phyloP scores from a whole-genome alignment of 169 alveolate species.

The Plasmodium gonderi region DNA sequence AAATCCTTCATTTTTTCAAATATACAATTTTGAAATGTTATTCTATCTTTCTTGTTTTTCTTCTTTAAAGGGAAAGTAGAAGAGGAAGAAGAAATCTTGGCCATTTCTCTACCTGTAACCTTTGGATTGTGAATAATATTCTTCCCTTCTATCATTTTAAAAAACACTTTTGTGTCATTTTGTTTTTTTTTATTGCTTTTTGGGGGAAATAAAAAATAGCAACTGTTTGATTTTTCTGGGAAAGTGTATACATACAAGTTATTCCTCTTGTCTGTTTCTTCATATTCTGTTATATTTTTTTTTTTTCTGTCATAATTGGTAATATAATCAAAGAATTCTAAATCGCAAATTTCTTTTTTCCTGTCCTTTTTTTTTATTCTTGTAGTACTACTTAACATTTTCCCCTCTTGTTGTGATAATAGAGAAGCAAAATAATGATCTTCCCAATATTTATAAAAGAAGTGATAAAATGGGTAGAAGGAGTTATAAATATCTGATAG shows the following conservation, averaged over 20 bases:
- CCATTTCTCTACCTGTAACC: not conserved
- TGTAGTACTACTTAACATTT: not conserved
- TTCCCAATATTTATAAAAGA: conserved; percentile 62
- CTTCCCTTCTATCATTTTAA: not conserved
- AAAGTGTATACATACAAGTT: not conserved
- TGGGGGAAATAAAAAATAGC: not conserved
- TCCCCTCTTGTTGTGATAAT: not conserved
- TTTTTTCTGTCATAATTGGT: not conserved
- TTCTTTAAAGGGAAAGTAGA: too few species aligned
- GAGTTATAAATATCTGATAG: conserved; percentile 59
- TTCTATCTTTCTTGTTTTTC: not conserved
- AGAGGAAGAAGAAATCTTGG: not conserved
- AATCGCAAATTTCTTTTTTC: conserved; percentile 11
- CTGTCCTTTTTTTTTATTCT: not conserved
- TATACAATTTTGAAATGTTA: not conserved
- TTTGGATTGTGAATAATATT: not conserved
- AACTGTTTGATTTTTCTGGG: conserved; percentile 8
- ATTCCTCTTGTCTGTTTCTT: not conserved
- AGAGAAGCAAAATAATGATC: conserved; percentile 2
- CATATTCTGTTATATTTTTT: not conserved
- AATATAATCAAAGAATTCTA: conserved; percentile 56
- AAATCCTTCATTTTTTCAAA: conserved; percentile 37
- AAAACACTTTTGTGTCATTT: not conserved
- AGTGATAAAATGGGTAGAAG: conserved; percentile 45
- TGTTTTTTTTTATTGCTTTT: not conserved